These are phyloP conservation scores for Tetragonia tetragonoides DNA, from an alignment of 148 eudicot genomes.

Conservation along the genomic window DNA sequence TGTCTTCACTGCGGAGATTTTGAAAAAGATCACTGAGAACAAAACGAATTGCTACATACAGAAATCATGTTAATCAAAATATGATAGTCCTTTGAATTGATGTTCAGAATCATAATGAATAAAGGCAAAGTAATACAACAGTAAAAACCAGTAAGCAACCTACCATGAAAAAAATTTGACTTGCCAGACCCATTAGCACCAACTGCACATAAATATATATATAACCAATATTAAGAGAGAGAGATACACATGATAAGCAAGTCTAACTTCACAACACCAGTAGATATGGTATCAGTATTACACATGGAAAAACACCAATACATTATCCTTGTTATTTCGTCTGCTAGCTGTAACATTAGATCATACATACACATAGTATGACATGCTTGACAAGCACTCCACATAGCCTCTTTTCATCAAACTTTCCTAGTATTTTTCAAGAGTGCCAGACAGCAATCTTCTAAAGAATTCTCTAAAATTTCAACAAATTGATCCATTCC, in stretches of 20 bases:
- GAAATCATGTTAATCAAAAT: conserved; percentile 5
- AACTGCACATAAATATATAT: conserved; percentile 50
- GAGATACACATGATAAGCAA: not conserved
- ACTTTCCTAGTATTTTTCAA: not conserved
- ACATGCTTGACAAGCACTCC: not conserved
- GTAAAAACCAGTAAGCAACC: conserved; percentile 4
- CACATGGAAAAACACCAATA: not conserved
- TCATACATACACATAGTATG: not conserved
- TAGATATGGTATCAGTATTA: conserved; percentile 2
- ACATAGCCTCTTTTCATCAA: not conserved
- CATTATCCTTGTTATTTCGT: not conserved
- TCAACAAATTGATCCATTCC: too few relatives aligned
- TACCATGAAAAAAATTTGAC: conserved; percentile 98
- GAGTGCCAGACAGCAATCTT: too few relatives aligned
- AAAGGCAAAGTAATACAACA: not conserved
- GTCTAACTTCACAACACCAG: conserved; percentile 1
- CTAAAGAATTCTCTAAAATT: too few relatives aligned
- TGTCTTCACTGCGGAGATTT: conserved; percentile 87
- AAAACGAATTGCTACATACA: conserved; percentile 80
- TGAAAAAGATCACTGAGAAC: conserved; percentile 97
- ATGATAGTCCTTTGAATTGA: not conserved
- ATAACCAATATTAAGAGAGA: not conserved
- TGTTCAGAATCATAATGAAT: not conserved
- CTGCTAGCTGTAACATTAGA: too few relatives aligned
- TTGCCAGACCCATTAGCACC: conserved; percentile 99